Evolutionary conservation across 768 basidiomycete species (phyloP).

Genomic region (Phaeotremella fagi): DNA sequence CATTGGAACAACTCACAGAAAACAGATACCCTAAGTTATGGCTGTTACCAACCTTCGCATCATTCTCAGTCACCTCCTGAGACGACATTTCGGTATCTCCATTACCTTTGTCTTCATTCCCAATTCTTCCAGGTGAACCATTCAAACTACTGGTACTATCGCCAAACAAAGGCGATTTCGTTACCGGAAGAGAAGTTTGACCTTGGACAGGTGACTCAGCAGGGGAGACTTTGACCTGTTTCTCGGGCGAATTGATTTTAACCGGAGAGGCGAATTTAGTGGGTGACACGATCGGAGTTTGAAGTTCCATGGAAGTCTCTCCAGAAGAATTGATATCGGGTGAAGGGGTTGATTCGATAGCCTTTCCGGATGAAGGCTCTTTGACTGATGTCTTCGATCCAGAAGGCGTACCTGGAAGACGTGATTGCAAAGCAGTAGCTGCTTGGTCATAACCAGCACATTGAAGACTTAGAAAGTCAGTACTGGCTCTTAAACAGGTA

Average conservation of each 20-base stretch:
- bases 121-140: background rate
- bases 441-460: background rate
- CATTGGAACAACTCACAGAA: constrained; percentile 7
- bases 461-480: background rate
- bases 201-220: background rate
- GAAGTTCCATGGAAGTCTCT: background rate
- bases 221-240: background rate
- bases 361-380: background rate
- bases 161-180: too few relatives aligned
- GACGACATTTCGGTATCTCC: too few relatives aligned
- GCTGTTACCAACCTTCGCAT: too few relatives aligned
- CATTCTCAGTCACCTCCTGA: too few relatives aligned
- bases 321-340: background rate
- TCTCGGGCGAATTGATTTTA: background rate
- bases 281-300: background rate
- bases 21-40: constrained; percentile 19
- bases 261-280: background rate
- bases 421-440: background rate
- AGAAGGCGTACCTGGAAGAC: background rate
- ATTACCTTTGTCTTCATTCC: background rate
- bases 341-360: background rate
- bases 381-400: background rate
- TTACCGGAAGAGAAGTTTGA: background rate
- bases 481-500: background rate
- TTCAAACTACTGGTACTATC: too few relatives aligned